Percentiles rank a stretch among this genome's conserved stretches.
Conservation (phyloP, 805 yeast genomes). For the Wickerhamiella azymoides region DNA sequence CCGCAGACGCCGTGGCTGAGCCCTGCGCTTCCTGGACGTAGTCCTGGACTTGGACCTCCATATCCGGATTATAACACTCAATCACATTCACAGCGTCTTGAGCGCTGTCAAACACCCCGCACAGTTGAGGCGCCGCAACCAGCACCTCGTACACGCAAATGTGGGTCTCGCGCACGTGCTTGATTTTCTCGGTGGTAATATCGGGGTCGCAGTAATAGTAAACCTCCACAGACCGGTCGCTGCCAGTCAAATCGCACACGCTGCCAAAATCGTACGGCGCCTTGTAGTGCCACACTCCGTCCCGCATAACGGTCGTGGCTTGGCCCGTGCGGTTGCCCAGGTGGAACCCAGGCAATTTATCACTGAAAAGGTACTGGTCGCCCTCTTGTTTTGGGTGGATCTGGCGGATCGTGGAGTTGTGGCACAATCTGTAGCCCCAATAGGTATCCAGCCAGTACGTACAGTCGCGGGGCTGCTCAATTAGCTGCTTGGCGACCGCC, state of each 20-base stretch:
- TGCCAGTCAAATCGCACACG: constrained; percentile 43
- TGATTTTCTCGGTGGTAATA: constrained; percentile 6
- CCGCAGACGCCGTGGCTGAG: no score
- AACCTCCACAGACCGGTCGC: constrained; percentile 40
- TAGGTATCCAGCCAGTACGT: constrained; percentile 29
- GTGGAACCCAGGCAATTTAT: neutral
- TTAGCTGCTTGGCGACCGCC: neutral
- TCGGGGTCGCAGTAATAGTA: constrained; percentile 41
- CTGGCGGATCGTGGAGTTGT: constrained; percentile 36
- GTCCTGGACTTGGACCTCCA: neutral
- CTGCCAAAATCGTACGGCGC: constrained; percentile 33
- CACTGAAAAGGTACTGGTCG: neutral
- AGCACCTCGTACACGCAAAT: constrained; percentile 16
- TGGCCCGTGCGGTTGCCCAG: neutral
- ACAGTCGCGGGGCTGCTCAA: constrained; percentile 14
- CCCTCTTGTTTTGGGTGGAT: constrained; percentile 26
- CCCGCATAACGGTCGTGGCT: constrained; percentile 11
- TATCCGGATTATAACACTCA: constrained; percentile 7
- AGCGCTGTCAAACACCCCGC: constrained; percentile 12
- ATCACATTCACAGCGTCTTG: constrained; percentile 5
- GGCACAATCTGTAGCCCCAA: constrained; percentile 43
- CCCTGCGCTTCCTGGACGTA: neutral
- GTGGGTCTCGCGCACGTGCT: constrained; percentile 13
- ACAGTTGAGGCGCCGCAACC: constrained; percentile 12
- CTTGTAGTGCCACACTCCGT: constrained; percentile 11